Conservation (phyloP, 2,329 filamentous ascomycete genomes). For the Fusarium sp. region DNA sequence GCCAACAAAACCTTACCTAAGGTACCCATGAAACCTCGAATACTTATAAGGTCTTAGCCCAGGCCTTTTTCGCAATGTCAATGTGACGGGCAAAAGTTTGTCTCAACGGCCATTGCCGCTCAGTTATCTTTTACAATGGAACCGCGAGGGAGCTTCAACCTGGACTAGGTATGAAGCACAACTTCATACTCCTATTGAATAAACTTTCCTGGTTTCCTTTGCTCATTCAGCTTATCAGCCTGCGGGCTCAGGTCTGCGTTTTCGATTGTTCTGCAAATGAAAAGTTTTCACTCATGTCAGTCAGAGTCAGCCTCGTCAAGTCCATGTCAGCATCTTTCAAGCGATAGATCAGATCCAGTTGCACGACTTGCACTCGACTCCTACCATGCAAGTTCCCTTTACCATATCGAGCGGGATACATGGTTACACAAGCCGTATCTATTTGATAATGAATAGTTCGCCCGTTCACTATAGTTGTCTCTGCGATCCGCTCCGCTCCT, state of each 20-base stretch:
- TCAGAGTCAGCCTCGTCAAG: neutral
- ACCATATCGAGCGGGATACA: neutral
- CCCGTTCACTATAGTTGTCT: conserved; percentile 1
- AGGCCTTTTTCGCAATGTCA: neutral
- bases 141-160: neutral
- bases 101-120: neutral
- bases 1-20: neutral
- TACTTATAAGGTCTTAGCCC: neutral
- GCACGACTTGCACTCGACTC: conserved; percentile 5
- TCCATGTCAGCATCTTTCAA: neutral
- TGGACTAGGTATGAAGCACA: neutral
- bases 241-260: neutral
- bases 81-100: neutral
- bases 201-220: neutral
- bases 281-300: neutral
- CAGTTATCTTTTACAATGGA: neutral
- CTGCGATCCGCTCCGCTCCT: conserved; percentile 25
- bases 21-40: neutral
- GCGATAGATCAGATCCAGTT: conserved; percentile 7
- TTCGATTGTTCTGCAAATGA: neutral
- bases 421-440: conserved; percentile 11
- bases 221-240: neutral
- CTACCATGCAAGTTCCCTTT: neutral
- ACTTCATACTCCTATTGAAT: neutral
- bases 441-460: conserved; percentile 20